These are phyloP conservation scores for Rhizoclosmatium sp. DNA, from an alignment of 192 early-diverging fungal species.

Conservation along the genomic window DNA sequence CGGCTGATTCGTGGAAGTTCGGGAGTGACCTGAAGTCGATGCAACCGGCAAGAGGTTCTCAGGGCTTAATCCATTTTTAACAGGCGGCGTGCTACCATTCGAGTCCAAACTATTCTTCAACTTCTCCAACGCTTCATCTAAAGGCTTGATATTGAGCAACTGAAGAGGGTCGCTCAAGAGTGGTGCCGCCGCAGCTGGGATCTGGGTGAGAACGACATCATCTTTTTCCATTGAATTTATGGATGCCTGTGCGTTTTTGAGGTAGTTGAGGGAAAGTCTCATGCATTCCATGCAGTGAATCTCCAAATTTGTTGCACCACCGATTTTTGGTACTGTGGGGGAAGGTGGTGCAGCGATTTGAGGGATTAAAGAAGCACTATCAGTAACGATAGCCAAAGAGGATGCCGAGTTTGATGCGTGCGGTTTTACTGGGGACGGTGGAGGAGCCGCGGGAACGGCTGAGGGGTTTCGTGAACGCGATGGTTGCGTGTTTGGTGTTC, in stretches of 20 bases:
- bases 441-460: background rate
- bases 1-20: background rate
- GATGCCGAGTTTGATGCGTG: background rate
- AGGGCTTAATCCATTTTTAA: background rate
- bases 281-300: conserved; percentile 57
- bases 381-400: conserved; percentile 5
- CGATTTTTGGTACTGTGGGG: background rate
- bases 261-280: conserved; percentile 56
- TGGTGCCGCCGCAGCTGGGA: background rate
- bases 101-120: background rate
- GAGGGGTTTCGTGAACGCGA: conserved; percentile 20
- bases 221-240: conserved; percentile 40
- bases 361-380: background rate
- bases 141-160: conserved; percentile 31
- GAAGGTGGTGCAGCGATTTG: conserved; percentile 30
- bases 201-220: background rate
- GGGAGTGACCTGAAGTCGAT: background rate
- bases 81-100: background rate
- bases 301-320: conserved; percentile 44
- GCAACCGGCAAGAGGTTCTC: background rate
- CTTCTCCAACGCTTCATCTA: conserved; percentile 22
- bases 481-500: background rate
- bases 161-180: conserved; percentile 20
- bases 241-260: conserved; percentile 54
- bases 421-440: background rate